These are phyloP conservation scores for Aurantiochytrium sp. DNA, from an alignment of 108 stramenopile genomes.

Conservation along the genomic window DNA sequence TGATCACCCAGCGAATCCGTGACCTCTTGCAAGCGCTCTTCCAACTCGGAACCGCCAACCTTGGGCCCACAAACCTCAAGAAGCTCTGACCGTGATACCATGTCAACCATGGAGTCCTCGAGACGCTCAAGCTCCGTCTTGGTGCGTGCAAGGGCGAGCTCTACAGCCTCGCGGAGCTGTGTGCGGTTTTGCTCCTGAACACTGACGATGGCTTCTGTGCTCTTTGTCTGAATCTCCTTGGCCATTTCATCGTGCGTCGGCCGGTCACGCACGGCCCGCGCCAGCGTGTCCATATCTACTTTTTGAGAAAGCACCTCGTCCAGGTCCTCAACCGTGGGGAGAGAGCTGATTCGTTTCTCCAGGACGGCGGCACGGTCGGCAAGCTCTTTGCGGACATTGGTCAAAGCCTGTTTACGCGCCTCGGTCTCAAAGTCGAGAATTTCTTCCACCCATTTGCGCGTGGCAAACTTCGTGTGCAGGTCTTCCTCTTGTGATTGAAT, in stretches of 20 bases:
- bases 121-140: background rate
- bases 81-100: background rate
- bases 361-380: background rate
- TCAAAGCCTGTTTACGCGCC: background rate
- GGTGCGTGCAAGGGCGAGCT: background rate
- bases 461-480: background rate
- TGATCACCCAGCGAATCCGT: background rate
- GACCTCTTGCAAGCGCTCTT: background rate
- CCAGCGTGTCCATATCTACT: background rate
- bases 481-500: background rate
- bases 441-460: background rate
- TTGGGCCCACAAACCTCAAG: background rate
- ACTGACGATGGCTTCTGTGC: background rate
- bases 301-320: background rate
- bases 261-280: background rate
- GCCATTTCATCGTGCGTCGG: background rate
- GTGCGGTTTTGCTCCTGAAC: background rate
- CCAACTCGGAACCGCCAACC: background rate
- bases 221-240: background rate
- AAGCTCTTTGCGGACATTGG: background rate
- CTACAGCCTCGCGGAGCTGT: background rate
- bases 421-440: background rate
- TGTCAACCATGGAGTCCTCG: slow-evolving; percentile 1
- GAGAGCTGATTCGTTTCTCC: background rate
- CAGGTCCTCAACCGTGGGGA: background rate